phyloP scores from a whole-genome alignment of 1,284 basidiomycete species.

The Ganoderma boninense region DNA sequence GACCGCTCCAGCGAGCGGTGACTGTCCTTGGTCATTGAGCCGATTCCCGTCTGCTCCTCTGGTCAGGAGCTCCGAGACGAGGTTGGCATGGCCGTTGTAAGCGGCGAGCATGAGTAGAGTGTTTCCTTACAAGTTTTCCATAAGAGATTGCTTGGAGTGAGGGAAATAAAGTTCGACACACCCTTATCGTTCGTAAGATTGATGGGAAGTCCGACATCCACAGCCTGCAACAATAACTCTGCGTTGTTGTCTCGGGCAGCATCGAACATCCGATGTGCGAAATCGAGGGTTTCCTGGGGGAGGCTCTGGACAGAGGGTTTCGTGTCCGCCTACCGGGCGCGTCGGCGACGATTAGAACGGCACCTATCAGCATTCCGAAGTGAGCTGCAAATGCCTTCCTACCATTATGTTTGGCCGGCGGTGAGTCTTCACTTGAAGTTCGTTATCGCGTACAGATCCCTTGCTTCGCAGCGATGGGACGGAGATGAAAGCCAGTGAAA shows the following conservation, averaged over 20 bases:
- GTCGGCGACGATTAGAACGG: neutral
- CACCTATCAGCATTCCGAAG: neutral
- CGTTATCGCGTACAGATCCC: neutral
- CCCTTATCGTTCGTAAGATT: conserved; percentile 84
- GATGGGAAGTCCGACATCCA: conserved; percentile 78
- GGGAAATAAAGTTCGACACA: conserved; percentile 34
- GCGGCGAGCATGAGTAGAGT: conserved; percentile 86
- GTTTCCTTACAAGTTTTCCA: conserved; percentile 57
- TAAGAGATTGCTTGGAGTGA: neutral
- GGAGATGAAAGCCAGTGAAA: conserved; percentile 1
- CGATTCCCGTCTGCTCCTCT: conserved; percentile 75
- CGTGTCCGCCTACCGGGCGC: conserved; percentile 14
- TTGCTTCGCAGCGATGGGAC: neutral
- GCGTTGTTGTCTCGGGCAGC: conserved; percentile 72
- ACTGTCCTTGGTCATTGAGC: conserved; percentile 80
- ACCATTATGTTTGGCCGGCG: conserved; percentile 11
- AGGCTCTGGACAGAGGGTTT: conserved; percentile 21
- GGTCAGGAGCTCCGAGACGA: conserved; percentile 61
- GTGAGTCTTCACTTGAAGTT: neutral
- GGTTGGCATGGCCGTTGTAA: conserved; percentile 76
- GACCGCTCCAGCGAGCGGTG: conserved; percentile 84
- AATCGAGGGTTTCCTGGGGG: conserved; percentile 63
- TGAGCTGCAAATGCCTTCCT: neutral
- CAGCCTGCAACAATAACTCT: conserved; percentile 60
- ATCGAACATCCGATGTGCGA: conserved; percentile 81